Conservation (phyloP, 805 yeast species). For the Nadsonia fulvescens region DNA sequence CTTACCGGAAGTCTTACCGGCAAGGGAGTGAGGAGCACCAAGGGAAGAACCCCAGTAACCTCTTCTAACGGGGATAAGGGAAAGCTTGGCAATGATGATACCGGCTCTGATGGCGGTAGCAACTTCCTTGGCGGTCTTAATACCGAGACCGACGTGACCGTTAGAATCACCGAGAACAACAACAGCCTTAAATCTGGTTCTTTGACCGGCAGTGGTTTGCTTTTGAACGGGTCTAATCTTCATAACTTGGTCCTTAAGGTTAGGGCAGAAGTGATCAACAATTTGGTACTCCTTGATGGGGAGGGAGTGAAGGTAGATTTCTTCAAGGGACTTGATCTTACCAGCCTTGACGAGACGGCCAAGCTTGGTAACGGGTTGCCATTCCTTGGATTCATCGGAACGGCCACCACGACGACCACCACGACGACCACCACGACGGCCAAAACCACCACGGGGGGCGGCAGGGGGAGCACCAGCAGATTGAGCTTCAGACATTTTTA, state of each 20-base stretch:
- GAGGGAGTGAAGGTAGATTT: conserved; percentile 96
- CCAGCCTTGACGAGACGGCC: conserved; percentile 99
- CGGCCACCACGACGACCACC: conserved; percentile 57
- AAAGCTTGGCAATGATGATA: conserved; percentile 95
- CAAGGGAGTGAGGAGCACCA: conserved; percentile 98
- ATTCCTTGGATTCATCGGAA: conserved; percentile 90
- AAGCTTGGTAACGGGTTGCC: conserved; percentile 99
- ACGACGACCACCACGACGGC: conserved; percentile 33
- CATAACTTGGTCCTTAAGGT: conserved; percentile 96
- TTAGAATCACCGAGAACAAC: conserved; percentile 98
- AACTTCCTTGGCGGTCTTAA: conserved; percentile 99
- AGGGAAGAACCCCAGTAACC: conserved; percentile 99
- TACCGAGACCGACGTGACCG: conserved; percentile 99
- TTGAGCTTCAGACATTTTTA: conserved; percentile 16
- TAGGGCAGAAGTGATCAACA: conserved; percentile 91
- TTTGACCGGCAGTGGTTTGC: conserved; percentile 99
- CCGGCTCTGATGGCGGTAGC: conserved; percentile 99
- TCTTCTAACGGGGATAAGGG: conserved; percentile 99
- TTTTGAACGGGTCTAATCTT: conserved; percentile 99
- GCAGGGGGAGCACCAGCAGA: conserved; percentile 22
- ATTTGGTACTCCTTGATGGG: conserved; percentile 99
- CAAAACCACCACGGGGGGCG: conserved; percentile 17
- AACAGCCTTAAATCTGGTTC: conserved; percentile 99
- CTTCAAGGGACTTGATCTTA: conserved; percentile 90
- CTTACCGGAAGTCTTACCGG: conserved; percentile 97